Base-by-base conservation (phyloP, 208 protist genomes). In the Crithidia expoeki region DNA sequence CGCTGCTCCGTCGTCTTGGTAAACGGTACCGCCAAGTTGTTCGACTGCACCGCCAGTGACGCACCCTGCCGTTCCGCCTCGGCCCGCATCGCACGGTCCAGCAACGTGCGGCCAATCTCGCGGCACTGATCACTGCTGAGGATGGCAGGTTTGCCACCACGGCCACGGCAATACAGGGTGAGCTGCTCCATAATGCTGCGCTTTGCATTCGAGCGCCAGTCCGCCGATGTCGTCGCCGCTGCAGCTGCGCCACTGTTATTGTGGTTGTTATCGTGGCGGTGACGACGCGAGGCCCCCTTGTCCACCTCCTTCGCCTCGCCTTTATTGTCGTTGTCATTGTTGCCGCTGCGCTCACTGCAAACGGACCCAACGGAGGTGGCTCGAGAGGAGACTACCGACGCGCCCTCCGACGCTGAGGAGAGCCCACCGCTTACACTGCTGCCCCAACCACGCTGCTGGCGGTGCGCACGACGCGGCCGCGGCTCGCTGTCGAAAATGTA, bases 161-260 rank as follows among this genome's bases (percentile, higher is more conserved):
- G 61, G 1, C 87, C 87, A 14, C 79, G 75, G 21, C 85, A 76
- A 77, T 92, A 93, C 30, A 92, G 57, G 19, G 90, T 93, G 1
- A 93, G 81, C 71, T 89, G 83, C 73, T 93, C 78, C 34, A 92
- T 79, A 66, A 95, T 95, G 4, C 79, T 81, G 21, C 85, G 84
- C 84, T 95, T 95, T 27, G 90, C 90, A 16, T 71, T 68, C 4
- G 64, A 66, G 30, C 90, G 86, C 88, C 90, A 95, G 66, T 90
- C 81, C 23, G 40, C 51, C 4, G 42, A 47, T 56, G 72, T 64
- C 2, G 47, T 16, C 17, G 53, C 25, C 4, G 32, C 42, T 2
- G 57, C 32, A 17, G 46, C 65, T 1, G 53, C 30, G 10, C 21
- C 55, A 23, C 19, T 47, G 11, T 16, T n/a, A 19, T 2, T 42